Conservation (phyloP, 805 yeast species). For the Metschnikowia reukaufii region DNA sequence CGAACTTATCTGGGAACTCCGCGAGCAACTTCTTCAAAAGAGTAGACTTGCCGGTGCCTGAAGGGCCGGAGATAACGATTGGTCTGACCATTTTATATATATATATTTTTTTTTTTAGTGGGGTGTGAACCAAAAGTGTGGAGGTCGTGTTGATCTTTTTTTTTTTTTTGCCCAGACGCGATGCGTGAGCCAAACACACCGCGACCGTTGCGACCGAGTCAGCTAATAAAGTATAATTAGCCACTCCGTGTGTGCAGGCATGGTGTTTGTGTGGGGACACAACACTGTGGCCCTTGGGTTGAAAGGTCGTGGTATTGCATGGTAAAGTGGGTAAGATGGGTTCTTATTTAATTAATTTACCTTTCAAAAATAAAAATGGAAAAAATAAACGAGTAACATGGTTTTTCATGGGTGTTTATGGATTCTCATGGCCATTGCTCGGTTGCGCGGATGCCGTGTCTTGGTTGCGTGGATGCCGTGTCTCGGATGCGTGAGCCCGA, state of each 20-base stretch:
- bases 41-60: conserved; percentile 96
- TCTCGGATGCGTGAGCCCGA: no score
- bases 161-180: conserved; percentile 4
- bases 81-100: conserved; percentile 57
- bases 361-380: no score
- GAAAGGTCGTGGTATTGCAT: no score
- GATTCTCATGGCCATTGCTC: no score
- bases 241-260: background rate
- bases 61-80: conserved; percentile 94
- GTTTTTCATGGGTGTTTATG: no score
- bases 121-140: no score
- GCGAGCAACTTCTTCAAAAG: conserved; percentile 83
- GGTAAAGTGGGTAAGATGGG: no score
- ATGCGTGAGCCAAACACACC: conserved; percentile 8
- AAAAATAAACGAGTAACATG: no score
- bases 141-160: background rate
- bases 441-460: no score
- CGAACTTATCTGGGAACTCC: conserved; percentile 87
- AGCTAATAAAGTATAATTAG: background rate
- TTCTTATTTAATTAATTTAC: no score
- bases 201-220: conserved; percentile 5
- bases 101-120: background rate
- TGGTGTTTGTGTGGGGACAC: background rate
- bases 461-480: no score
- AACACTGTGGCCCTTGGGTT: background rate